Percentiles rank a stretch among this genome's conserved stretches.
phyloP scores from a whole-genome alignment of 225 moss, liverwort and hornwort genomes.

The Lunularia cruciata region DNA sequence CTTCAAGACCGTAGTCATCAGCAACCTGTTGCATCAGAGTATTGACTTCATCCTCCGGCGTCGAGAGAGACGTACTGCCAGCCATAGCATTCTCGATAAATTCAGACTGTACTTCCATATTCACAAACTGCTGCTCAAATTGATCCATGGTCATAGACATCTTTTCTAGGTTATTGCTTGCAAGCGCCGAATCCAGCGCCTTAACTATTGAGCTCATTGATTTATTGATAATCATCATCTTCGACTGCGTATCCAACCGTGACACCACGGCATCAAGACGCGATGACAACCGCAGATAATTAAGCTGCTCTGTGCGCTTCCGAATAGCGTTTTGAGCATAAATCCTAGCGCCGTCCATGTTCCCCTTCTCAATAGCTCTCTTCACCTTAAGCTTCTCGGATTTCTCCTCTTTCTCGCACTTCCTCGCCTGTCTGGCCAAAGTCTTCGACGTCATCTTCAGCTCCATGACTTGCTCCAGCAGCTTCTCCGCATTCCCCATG shows the following conservation, averaged over 20 bases:
- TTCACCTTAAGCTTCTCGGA: conserved; percentile 53
- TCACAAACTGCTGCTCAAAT: conserved; percentile 53
- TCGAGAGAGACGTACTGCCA: conserved; percentile 52
- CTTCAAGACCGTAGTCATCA: conserved; percentile 51
- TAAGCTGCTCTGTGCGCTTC: conserved; percentile 48
- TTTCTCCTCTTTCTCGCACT: conserved; percentile 53
- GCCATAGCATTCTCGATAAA: conserved; percentile 54
- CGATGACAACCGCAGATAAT: conserved; percentile 48
- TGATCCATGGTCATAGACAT: conserved; percentile 56
- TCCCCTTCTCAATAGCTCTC: conserved; percentile 49
- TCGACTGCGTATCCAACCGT: conserved; percentile 45
- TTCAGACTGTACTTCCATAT: conserved; percentile 54
- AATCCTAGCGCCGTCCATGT: conserved; percentile 53
- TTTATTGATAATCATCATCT: conserved; percentile 51
- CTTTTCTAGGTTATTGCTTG: conserved; percentile 44
- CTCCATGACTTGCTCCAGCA: conserved; percentile 50
- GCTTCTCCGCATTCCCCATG: conserved; percentile 49
- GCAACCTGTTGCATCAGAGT: conserved; percentile 53
- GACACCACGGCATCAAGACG: conserved; percentile 51
- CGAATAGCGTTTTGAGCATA: conserved; percentile 56
- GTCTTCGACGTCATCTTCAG: conserved; percentile 52
- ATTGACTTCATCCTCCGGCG: conserved; percentile 53
- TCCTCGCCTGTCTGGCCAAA: conserved; percentile 41
- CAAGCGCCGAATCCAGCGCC: conserved; percentile 44
- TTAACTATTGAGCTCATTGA: conserved; percentile 53